Base-by-base conservation (phyloP, 2,329 filamentous ascomycete species). In the Cytospora piceae region DNA sequence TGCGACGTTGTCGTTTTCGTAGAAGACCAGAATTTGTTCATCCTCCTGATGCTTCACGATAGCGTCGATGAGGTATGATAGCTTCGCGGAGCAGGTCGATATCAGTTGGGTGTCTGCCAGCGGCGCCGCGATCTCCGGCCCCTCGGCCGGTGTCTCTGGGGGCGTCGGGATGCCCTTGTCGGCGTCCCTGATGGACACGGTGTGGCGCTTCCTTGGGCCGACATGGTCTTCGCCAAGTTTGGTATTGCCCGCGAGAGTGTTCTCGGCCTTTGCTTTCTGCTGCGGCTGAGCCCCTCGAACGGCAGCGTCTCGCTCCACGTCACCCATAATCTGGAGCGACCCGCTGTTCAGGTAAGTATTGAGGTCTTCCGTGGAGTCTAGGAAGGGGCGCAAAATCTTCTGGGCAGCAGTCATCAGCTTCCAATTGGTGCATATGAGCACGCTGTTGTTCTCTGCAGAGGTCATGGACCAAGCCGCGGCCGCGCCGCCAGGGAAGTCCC, bases 21-120 rank as follows among this genome's bases (percentile, higher is more conserved):
- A 97, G 75, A 98, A 98, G 12, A 97, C 85, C 61, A 97, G 87
- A 4, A 96, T 95, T 76, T 97, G 96, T 72, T 97, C 93, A 0
- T 84, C 78, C 0, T 82, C 76, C 61, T 95, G 87, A 68, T 94
- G 82, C 61, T 84, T 80, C 6, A 88, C 76, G 15, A 97, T 87
- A 37, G 86, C 83, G 62, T 93, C 90, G 22, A 97, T 79, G 7
- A 97, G 80, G 72, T 97, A 97, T 3, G 91, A 94, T 3, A 97
- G 81, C 76, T 98, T 98, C 0, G 91, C 88, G 0, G 94, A 97
- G 0, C 88, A 87, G 0, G 94, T 97, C 4, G 92, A 93, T n/a
- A 91, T 79, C 24, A 96, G 81, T 62, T 78, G 84, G 0, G 90
- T 86, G 39, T 81, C 75, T 12, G 82, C 79, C 20, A 95, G 80